Percentiles rank a stretch among this genome's conserved stretches.
Evolutionary conservation across 306 rosid species (phyloP).

Genomic region (Fragaria iinumae): DNA sequence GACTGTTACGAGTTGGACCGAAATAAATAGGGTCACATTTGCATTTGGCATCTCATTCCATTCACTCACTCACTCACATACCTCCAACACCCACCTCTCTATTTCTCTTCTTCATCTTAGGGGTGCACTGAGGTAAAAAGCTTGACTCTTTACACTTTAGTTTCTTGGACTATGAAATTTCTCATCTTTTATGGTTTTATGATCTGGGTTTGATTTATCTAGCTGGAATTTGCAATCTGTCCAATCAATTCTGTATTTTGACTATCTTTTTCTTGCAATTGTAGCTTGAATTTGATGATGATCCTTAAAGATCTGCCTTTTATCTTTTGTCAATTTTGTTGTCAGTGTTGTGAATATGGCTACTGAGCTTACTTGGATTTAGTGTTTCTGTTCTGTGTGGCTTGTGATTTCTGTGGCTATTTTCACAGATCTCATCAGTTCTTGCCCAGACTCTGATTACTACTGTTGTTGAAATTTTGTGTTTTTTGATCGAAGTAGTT

Average conservation of each 20-base stretch:
- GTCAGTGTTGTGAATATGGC: background rate
- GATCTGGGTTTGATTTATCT: slow-evolving; percentile 9
- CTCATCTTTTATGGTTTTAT: background rate
- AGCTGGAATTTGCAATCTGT: background rate
- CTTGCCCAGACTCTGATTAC: background rate
- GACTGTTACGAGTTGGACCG: background rate
- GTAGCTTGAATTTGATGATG: slow-evolving; percentile 1
- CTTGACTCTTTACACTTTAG: background rate
- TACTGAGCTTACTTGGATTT: background rate
- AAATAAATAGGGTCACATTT: background rate
- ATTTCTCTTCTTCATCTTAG: background rate
- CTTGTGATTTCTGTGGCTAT: background rate
- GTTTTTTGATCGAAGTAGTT: background rate
- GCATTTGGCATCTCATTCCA: background rate
- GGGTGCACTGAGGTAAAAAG: slow-evolving; percentile 33
- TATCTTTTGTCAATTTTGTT: background rate
- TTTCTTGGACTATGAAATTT: background rate
- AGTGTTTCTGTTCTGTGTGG: background rate
- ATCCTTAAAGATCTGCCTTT: slow-evolving; percentile 15
- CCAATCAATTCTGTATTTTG: background rate
- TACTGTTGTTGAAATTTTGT: background rate
- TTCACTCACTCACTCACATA: slow-evolving; percentile 4
- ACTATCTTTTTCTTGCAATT: background rate
- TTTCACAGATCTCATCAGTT: slow-evolving; percentile 8
- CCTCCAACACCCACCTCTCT: slow-evolving; percentile 10